These are phyloP conservation scores for Oryza coarctata DNA, from an alignment of 176 grass and related monocot species.

Conservation along the genomic window DNA sequence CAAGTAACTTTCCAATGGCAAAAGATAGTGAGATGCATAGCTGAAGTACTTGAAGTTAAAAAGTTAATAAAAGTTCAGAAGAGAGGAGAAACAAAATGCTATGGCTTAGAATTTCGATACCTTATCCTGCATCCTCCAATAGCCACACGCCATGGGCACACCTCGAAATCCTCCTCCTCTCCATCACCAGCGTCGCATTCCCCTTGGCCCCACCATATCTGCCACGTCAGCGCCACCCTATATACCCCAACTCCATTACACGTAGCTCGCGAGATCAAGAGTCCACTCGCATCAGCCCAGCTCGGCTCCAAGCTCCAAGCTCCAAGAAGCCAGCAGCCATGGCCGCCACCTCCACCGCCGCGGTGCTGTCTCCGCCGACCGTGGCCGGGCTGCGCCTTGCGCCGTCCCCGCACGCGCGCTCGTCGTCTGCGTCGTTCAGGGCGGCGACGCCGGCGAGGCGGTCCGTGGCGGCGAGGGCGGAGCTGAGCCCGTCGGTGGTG, in stretches of 20 bases:
- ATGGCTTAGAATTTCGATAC: slow-evolving; percentile 37
- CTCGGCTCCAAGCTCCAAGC: neutral
- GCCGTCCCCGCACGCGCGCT: slow-evolving; percentile 14
- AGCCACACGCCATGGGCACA: slow-evolving; percentile 38
- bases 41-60: neutral
- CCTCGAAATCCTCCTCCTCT: slow-evolving; percentile 18
- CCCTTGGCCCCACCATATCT: slow-evolving; percentile 32
- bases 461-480: slow-evolving; percentile 53
- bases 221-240: slow-evolving; percentile 38
- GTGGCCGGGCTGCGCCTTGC: slow-evolving; percentile 58
- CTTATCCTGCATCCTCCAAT: slow-evolving; percentile 69
- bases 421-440: too few species aligned
- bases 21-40: neutral
- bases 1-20: neutral
- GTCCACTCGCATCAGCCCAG: too few species aligned
- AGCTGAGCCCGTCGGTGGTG: slow-evolving; percentile 83
- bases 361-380: slow-evolving; percentile 46
- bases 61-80: neutral
- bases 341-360: slow-evolving; percentile 47
- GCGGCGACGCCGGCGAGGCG: slow-evolving; percentile 14
- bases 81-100: neutral
- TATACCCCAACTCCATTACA: slow-evolving; percentile 12
- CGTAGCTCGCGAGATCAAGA: neutral
- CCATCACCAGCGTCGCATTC: slow-evolving; percentile 41
- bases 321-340: slow-evolving; percentile 9